These are phyloP conservation scores for Candida glucosophila DNA, from an alignment of 1,139 yeast genomes.

Conservation along the genomic window DNA sequence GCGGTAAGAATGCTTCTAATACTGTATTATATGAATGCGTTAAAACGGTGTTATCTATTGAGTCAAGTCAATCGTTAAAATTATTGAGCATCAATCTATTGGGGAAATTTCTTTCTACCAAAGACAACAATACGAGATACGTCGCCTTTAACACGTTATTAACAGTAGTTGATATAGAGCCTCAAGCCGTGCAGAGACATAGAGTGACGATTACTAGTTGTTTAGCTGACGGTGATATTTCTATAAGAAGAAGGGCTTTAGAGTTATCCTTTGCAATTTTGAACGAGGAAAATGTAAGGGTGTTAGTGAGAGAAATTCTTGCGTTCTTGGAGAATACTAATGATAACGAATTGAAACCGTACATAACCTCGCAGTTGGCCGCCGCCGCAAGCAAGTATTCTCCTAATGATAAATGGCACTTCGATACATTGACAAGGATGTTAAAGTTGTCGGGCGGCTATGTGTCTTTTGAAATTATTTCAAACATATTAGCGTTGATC, in stretches of 20 bases:
- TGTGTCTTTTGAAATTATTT: slow-evolving; percentile 63
- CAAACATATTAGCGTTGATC: slow-evolving; percentile 67
- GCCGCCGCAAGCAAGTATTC: slow-evolving; percentile 64
- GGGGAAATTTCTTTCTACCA: slow-evolving; percentile 76
- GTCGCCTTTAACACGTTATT: slow-evolving; percentile 86
- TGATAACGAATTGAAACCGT: slow-evolving; percentile 62
- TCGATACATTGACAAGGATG: slow-evolving; percentile 70
- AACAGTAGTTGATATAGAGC: slow-evolving; percentile 77
- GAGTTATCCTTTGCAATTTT: slow-evolving; percentile 87
- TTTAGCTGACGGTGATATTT: slow-evolving; percentile 79
- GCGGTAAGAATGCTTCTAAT: slow-evolving; percentile 73
- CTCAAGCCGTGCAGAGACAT: slow-evolving; percentile 91
- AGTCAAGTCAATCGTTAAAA: slow-evolving; percentile 72
- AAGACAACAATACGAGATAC: slow-evolving; percentile 86
- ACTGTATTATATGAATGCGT: slow-evolving; percentile 86
- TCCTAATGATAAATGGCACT: slow-evolving; percentile 78
- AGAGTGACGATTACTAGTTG: slow-evolving; percentile 79
- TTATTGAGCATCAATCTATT: slow-evolving; percentile 85
- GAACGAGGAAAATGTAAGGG: slow-evolving; percentile 76
- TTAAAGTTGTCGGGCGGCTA: slow-evolving; percentile 69
- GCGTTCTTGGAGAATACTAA: slow-evolving; percentile 60
- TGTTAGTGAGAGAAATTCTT: slow-evolving; percentile 71
- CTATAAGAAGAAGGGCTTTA: slow-evolving; percentile 87
- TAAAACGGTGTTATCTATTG: slow-evolving; percentile 72
- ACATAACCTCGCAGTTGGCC: slow-evolving; percentile 63